Conservation (phyloP, 2,329 filamentous ascomycete genomes). For the Colletotrichum spaethianum region DNA sequence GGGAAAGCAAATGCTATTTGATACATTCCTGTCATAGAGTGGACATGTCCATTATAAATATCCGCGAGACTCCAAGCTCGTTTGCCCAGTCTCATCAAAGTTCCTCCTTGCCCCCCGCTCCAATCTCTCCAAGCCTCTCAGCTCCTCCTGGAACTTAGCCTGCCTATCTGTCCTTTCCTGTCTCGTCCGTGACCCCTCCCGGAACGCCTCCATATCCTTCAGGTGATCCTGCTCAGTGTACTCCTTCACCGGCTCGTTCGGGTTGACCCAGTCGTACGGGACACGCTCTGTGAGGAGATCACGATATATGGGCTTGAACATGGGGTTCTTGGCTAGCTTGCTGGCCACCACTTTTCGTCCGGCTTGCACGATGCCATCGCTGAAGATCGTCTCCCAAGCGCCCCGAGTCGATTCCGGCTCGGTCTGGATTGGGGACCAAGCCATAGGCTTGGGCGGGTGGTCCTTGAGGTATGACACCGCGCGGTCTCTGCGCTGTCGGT, state of each 20-base stretch:
- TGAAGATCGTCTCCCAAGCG: constrained; percentile 21
- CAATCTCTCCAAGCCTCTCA: constrained; percentile 23
- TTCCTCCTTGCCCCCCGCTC: constrained; percentile 31
- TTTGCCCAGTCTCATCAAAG: background rate
- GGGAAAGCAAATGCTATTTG: background rate
- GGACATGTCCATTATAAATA: too few species aligned
- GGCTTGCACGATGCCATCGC: constrained; percentile 1
- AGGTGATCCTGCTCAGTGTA: constrained; percentile 28
- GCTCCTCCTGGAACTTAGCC: constrained; percentile 23
- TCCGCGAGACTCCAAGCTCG: background rate
- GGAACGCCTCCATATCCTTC: constrained; percentile 29
- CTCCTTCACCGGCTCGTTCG: constrained; percentile 9
- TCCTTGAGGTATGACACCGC: constrained; percentile 33
- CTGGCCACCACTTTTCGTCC: constrained; percentile 22
- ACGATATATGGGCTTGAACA: constrained; percentile 37
- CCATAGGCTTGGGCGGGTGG: constrained; percentile 36
- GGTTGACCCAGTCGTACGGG: constrained; percentile 37
- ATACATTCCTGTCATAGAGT: background rate
- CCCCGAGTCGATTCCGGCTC: background rate
- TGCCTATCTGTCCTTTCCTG: constrained; percentile 35
- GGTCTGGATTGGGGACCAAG: constrained; percentile 19
- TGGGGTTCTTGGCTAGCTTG: constrained; percentile 21
- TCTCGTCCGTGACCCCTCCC: constrained; percentile 20
- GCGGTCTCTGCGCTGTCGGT: constrained; percentile 35
- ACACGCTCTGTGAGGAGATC: constrained; percentile 36